Evolutionary conservation across 2,329 filamentous ascomycete genomes (phyloP).

Genomic region (Cercospora nicotianae): DNA sequence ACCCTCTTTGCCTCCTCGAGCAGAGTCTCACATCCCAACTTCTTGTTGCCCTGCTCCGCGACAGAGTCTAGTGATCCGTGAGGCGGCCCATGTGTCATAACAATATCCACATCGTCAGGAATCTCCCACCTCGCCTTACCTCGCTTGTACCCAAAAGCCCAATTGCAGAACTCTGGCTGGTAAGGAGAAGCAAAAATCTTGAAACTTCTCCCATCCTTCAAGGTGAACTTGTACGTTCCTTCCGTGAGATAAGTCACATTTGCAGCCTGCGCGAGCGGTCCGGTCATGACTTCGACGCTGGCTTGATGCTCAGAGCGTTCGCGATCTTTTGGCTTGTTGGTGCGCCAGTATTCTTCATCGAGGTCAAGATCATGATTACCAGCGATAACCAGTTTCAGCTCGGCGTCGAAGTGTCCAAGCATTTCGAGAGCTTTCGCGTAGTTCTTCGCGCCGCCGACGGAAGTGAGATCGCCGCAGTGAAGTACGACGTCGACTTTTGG

Average conservation of each 20-base stretch:
- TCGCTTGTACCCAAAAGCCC: slow-evolving; percentile 56
- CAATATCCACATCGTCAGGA: slow-evolving; percentile 37
- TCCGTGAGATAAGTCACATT: slow-evolving; percentile 58
- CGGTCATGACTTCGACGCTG: slow-evolving; percentile 20
- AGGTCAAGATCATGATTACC: slow-evolving; percentile 39
- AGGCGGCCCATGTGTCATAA: slow-evolving; percentile 44
- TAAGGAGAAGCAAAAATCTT: slow-evolving; percentile 55
- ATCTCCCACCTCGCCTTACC: slow-evolving; percentile 41
- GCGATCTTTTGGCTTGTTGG: slow-evolving; percentile 35
- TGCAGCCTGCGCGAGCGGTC: slow-evolving; percentile 39
- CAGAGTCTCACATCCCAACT: slow-evolving; percentile 54
- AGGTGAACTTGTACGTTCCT: slow-evolving; percentile 50
- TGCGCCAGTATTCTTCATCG: slow-evolving; percentile 39
- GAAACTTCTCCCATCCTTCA: slow-evolving; percentile 48
- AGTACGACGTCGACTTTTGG: slow-evolving; percentile 40
- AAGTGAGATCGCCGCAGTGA: slow-evolving; percentile 43
- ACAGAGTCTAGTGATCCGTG: slow-evolving; percentile 29
- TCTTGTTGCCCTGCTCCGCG: background rate
- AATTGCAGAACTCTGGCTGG: slow-evolving; percentile 53
- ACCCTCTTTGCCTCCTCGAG: slow-evolving; percentile 51
- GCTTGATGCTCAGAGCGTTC: slow-evolving; percentile 31
- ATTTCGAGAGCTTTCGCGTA: slow-evolving; percentile 34
- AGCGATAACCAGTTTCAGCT: slow-evolving; percentile 40
- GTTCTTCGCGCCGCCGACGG: slow-evolving; percentile 28
- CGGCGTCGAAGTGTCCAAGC: slow-evolving; percentile 32